phyloP scores from a whole-genome alignment of 768 basidiomycete genomes.

The Baorangia bicolor region DNA sequence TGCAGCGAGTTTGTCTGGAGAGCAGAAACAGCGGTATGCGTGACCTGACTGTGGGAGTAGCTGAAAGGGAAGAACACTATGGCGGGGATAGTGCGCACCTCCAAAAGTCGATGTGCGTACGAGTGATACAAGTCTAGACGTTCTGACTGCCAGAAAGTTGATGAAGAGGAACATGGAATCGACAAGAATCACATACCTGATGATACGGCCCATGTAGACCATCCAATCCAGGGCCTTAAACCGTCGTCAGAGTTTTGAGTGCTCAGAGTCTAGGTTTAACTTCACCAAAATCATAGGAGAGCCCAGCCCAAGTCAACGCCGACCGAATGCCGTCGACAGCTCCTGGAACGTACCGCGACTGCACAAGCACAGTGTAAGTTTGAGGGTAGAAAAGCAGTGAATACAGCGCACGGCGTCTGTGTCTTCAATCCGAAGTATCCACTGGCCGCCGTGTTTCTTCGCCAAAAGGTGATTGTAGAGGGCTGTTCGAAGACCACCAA shows the following conservation, averaged over 20 bases:
- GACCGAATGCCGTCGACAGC: slow-evolving; percentile 78
- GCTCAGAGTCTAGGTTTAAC: slow-evolving; percentile 11
- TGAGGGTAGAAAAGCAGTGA: not conserved
- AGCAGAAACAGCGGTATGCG: slow-evolving; percentile 96
- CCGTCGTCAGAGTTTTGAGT: slow-evolving; percentile 1
- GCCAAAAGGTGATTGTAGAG: slow-evolving; percentile 90
- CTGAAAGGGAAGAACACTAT: not conserved
- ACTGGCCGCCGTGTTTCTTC: slow-evolving; percentile 77
- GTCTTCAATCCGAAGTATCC: slow-evolving; percentile 93
- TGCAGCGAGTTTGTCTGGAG: slow-evolving; percentile 61
- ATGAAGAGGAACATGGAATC: not conserved
- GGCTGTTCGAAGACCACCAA: slow-evolving; percentile 93
- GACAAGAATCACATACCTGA: slow-evolving; percentile 50
- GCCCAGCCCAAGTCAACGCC: slow-evolving; percentile 85
- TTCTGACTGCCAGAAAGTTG: slow-evolving; percentile 64
- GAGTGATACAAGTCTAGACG: slow-evolving; percentile 79
- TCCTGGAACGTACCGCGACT: slow-evolving; percentile 82
- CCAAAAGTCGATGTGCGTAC: slow-evolving; percentile 71
- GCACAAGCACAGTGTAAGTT: not conserved
- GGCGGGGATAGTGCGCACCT: slow-evolving; percentile 44
- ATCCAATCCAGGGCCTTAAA: slow-evolving; percentile 69
- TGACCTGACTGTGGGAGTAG: slow-evolving; percentile 60
- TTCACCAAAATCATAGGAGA: slow-evolving; percentile 88
- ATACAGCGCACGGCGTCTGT: slow-evolving; percentile 79
- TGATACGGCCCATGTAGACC: slow-evolving; percentile 85